Evolutionary conservation across 1,139 yeast genomes (phyloP).

Genomic region (Magnusiomyces fungicola): DNA sequence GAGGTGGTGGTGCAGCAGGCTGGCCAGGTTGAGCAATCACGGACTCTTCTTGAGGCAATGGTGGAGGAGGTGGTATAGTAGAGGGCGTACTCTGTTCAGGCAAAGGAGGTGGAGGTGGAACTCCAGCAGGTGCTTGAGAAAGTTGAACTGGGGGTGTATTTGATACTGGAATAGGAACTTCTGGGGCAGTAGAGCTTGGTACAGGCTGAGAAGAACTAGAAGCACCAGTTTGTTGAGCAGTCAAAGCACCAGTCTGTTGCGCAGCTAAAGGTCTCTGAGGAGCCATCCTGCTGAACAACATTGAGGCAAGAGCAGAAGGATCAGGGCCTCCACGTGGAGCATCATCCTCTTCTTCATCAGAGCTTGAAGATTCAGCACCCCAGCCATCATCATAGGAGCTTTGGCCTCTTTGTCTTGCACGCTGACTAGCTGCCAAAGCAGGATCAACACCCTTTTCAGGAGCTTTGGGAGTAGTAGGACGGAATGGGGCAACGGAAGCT

Average conservation of each 20-base stretch:
- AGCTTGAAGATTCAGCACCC: constrained; percentile 45
- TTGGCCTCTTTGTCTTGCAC: constrained; percentile 49
- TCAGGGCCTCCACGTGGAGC: constrained; percentile 39
- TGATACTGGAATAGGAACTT: constrained; percentile 4
- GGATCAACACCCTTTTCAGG: constrained; percentile 34
- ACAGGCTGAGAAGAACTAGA: constrained; percentile 16
- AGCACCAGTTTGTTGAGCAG: constrained; percentile 18
- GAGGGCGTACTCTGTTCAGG: constrained; percentile 12
- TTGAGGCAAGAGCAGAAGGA: constrained; percentile 56
- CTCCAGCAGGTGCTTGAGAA: constrained; percentile 15
- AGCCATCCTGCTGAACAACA: constrained; percentile 58
- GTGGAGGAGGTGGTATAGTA: constrained; percentile 15
- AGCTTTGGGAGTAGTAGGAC: constrained; percentile 13
- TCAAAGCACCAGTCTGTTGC: constrained; percentile 6
- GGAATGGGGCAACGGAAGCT: constrained; percentile 25
- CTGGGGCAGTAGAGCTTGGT: constrained; percentile 11
- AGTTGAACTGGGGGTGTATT: constrained; percentile 8
- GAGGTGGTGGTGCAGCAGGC: constrained; percentile 14
- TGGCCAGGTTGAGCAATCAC: constrained; percentile 9
- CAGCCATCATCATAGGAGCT: constrained; percentile 42
- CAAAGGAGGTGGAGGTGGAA: constrained; percentile 16
- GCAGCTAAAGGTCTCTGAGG: constrained; percentile 29
- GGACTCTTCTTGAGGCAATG: constrained; percentile 11
- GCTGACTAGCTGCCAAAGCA: constrained; percentile 46
- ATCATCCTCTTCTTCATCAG: constrained; percentile 40